These are phyloP conservation scores for Haplosporangium sp. DNA, from an alignment of 371 early-diverging fungal genomes.

Conservation along the genomic window DNA sequence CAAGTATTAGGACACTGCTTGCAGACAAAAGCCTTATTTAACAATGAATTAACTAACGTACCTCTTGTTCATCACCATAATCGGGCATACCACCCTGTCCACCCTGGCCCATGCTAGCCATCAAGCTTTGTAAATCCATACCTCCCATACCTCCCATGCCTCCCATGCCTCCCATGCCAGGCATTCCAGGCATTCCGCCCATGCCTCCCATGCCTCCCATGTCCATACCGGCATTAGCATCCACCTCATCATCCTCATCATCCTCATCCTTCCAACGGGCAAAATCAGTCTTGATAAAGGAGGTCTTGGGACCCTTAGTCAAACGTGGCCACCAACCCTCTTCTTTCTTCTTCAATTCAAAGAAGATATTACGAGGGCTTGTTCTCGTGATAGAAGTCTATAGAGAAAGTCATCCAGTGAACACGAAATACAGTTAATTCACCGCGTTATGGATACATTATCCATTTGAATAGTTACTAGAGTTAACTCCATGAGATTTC, in stretches of 20 bases:
- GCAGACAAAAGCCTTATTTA: not conserved
- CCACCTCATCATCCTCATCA: constrained; percentile 86
- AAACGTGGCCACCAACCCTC: constrained; percentile 90
- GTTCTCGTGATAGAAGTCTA: constrained; percentile 77
- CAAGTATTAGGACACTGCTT: constrained; percentile 1
- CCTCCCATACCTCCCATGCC: constrained; percentile 59
- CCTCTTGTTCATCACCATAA: constrained; percentile 17
- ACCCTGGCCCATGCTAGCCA: constrained; percentile 48
- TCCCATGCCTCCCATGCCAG: constrained; percentile 64
- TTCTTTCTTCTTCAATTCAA: constrained; percentile 79
- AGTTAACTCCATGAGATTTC: not conserved
- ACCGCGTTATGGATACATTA: not conserved
- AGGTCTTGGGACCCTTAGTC: constrained; percentile 71
- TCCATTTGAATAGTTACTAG: not conserved
- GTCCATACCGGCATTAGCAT: constrained; percentile 68
- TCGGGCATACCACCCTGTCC: constrained; percentile 24
- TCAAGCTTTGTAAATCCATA: constrained; percentile 45
- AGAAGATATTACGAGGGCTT: constrained; percentile 73
- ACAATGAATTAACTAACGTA: not conserved
- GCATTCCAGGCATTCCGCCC: constrained; percentile 57
- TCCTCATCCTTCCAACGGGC: constrained; percentile 93
- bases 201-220: constrained; percentile 64
- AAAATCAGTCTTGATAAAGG: constrained; percentile 94
- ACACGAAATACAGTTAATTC: not conserved
- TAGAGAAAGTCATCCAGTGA: not conserved